Evolutionary conservation across 257 asterid species (phyloP).

Genomic region (Craterostigma plantagineum): DNA sequence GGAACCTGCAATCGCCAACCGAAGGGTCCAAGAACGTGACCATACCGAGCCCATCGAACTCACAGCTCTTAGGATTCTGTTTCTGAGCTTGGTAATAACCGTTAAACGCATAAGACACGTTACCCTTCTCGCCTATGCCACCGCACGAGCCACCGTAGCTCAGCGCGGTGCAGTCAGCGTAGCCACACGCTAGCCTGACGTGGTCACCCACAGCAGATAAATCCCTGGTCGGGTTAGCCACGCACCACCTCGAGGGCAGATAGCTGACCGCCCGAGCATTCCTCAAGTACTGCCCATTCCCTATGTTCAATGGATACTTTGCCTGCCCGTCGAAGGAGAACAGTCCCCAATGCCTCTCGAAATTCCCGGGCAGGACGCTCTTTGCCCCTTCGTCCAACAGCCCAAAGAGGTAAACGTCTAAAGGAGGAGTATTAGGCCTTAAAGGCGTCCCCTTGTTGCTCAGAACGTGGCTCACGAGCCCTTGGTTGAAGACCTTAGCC

Average conservation of each 20-base stretch:
- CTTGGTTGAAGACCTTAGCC: conserved; percentile 74
- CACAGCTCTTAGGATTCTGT: conserved; percentile 63
- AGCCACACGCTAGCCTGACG: conserved; percentile 52
- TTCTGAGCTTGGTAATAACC: conserved; percentile 64
- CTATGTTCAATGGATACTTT: conserved; percentile 55
- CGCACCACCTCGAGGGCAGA: conserved; percentile 88
- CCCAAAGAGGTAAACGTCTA: conserved; percentile 70
- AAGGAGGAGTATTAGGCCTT: conserved; percentile 63
- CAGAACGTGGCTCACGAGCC: conserved; percentile 40
- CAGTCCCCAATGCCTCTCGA: conserved; percentile 92
- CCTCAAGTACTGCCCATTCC: conserved; percentile 45
- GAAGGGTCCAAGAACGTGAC: conserved; percentile 86
- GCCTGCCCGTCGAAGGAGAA: conserved; percentile 90
- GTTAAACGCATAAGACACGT: conserved; percentile 76
- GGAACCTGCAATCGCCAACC: conserved; percentile 61
- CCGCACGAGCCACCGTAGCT: conserved; percentile 78
- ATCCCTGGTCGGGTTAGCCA: conserved; percentile 57
- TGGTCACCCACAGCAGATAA: conserved; percentile 44
- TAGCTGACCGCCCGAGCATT: conserved; percentile 59
- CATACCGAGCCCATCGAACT: conserved; percentile 90
- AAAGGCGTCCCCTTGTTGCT: conserved; percentile 66
- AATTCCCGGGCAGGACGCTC: conserved; percentile 71
- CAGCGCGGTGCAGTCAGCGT: conserved; percentile 82
- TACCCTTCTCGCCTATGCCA: conserved; percentile 56
- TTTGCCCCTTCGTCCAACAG: conserved; percentile 83